Percentiles rank a stretch among this genome's conserved stretches.
Evolutionary conservation across 805 yeast species (phyloP).

Genomic region (Teunomyces cretensis): DNA sequence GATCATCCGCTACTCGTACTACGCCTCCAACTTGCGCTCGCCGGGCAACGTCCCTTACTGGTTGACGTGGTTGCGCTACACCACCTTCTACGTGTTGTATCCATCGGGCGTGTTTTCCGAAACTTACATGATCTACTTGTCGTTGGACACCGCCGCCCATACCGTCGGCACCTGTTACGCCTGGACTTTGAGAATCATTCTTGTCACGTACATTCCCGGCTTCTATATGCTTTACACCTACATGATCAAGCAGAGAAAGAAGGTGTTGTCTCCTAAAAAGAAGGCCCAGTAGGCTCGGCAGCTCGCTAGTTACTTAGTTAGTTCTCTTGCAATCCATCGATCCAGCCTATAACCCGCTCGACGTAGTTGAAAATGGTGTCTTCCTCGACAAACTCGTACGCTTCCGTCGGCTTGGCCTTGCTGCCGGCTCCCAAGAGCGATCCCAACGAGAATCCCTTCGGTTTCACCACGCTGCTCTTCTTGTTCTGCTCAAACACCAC

Average conservation of each 20-base stretch:
- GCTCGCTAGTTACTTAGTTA: neutral
- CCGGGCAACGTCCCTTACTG: conserved; percentile 53
- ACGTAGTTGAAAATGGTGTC: conserved; percentile 36
- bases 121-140: conserved; percentile 62
- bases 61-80: conserved; percentile 77
- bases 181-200: conserved; percentile 51
- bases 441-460: conserved; percentile 7
- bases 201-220: conserved; percentile 81
- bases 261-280: conserved; percentile 50
- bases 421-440: conserved; percentile 5
- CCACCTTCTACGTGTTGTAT: conserved; percentile 76
- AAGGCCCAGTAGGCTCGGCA: conserved; percentile 11
- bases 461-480: conserved; percentile 12
- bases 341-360: conserved; percentile 28
- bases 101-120: conserved; percentile 94
- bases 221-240: conserved; percentile 80
- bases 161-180: conserved; percentile 53
- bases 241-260: conserved; percentile 85
- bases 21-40: conserved; percentile 63
- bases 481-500: conserved; percentile 36
- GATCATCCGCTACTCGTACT: conserved; percentile 82
- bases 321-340: conserved; percentile 17
- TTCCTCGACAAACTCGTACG: conserved; percentile 23
- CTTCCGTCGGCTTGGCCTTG: conserved; percentile 10
- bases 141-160: conserved; percentile 66